These are phyloP conservation scores for Penicillium sp. DNA, from an alignment of 2,329 filamentous ascomycete species.

Conservation along the genomic window DNA sequence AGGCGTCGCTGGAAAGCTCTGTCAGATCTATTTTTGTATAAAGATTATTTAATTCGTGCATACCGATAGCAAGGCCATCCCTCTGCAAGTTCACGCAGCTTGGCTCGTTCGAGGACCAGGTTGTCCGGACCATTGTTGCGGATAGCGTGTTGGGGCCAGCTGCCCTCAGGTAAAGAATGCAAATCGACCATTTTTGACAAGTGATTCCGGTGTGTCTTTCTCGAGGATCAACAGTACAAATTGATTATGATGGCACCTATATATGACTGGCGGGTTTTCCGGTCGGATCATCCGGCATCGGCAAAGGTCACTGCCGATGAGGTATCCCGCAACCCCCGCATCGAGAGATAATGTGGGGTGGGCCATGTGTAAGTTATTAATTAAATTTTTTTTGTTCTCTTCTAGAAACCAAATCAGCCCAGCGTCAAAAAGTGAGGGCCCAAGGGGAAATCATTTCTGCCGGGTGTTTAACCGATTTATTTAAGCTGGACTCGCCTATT, in stretches of 20 bases:
- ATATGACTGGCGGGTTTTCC: neutral
- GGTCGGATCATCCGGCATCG: neutral
- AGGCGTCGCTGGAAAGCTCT: slow-evolving; percentile 44
- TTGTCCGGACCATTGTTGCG: slow-evolving; percentile 55
- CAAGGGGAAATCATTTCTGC: too few relatives aligned
- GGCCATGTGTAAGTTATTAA: too few relatives aligned
- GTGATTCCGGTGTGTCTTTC: neutral
- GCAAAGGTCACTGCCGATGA: slow-evolving; percentile 3
- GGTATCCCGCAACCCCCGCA: neutral
- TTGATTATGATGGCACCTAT: too few relatives aligned
- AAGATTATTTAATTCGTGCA: neutral
- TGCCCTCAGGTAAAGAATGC: slow-evolving; percentile 41
- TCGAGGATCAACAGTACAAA: too few relatives aligned
- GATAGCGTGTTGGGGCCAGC: slow-evolving; percentile 43
- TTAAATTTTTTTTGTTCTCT: too few relatives aligned
- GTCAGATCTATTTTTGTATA: neutral
- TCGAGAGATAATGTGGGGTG: neutral
- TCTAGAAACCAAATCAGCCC: too few relatives aligned
- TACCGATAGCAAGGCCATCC: slow-evolving; percentile 56
- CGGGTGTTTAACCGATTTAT: too few relatives aligned
- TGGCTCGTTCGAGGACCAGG: slow-evolving; percentile 51
- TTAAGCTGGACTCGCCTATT: too few relatives aligned
- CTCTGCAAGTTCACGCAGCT: slow-evolving; percentile 55
- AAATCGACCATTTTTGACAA: slow-evolving; percentile 37
- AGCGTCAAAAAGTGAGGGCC: too few relatives aligned